Evolutionary conservation across 495 filamentous ascomycete species (phyloP).

Genomic region (Xylaria acuta): DNA sequence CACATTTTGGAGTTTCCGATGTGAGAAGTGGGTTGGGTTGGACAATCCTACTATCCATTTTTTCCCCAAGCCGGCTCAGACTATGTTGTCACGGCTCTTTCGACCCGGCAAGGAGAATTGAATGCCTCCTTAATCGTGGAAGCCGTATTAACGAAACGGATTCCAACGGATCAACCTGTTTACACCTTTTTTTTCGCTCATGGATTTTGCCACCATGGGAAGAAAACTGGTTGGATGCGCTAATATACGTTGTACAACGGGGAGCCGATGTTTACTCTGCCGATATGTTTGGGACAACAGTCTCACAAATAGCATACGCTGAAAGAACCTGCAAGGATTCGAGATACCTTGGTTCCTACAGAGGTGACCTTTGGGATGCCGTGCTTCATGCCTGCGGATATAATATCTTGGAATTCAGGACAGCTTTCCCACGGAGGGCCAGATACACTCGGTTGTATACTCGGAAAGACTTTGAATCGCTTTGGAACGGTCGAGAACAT

Average conservation of each 20-base stretch:
- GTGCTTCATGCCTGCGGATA: slow-evolving; percentile 8
- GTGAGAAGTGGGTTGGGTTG: neutral
- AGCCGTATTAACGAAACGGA: neutral
- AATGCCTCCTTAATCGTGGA: neutral
- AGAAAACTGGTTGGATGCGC: neutral
- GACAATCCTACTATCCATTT: neutral
- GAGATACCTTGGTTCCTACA: neutral
- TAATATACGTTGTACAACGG: neutral
- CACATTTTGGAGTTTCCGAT: neutral
- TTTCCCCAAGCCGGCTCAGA: too few relatives aligned
- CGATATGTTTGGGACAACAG: neutral
- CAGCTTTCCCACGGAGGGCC: neutral
- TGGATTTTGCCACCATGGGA: neutral
- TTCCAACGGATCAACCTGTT: neutral
- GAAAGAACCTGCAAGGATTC: too few relatives aligned
- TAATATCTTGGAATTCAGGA: neutral
- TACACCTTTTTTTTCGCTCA: neutral
- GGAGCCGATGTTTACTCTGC: neutral
- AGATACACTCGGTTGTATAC: neutral
- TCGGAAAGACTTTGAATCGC: neutral
- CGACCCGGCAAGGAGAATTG: neutral
- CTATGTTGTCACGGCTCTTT: too few relatives aligned
- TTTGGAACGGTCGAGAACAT: neutral
- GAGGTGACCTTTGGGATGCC: neutral
- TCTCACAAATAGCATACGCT: neutral